These are phyloP conservation scores for Neurospora intermedia DNA, from an alignment of 495 filamentous ascomycete species.

Conservation along the genomic window DNA sequence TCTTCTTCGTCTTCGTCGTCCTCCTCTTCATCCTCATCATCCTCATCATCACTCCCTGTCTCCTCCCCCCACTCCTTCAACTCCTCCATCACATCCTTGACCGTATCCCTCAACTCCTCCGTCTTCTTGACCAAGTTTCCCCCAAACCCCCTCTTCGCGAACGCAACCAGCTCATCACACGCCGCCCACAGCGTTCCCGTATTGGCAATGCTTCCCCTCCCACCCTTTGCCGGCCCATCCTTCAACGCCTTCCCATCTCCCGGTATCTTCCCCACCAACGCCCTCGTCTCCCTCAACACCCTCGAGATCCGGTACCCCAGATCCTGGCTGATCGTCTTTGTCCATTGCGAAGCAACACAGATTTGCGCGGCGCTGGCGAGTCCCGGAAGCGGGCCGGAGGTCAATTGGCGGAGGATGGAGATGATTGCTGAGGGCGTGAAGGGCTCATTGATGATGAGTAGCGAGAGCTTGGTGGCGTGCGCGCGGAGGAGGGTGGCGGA, in stretches of 20 bases:
- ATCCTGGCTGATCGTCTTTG: constrained; percentile 47
- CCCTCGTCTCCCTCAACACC: constrained; percentile 36
- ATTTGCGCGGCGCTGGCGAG: constrained; percentile 58
- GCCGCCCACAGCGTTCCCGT: constrained; percentile 57
- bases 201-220: constrained; percentile 37
- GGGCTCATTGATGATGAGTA: constrained; percentile 72
- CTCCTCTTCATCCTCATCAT: constrained; percentile 27
- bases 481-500: constrained; percentile 59
- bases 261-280: constrained; percentile 35
- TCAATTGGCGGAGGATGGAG: constrained; percentile 54
- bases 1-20: constrained; percentile 19
- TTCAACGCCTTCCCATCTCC: constrained; percentile 38
- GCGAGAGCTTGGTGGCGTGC: constrained; percentile 75
- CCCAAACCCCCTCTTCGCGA: constrained; percentile 53
- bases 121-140: constrained; percentile 51
- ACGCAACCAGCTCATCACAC: constrained; percentile 57
- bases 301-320: constrained; percentile 33
- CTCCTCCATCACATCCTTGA: constrained; percentile 74
- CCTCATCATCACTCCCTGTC: constrained; percentile 38
- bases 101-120: constrained; percentile 55
- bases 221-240: constrained; percentile 22
- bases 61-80: constrained; percentile 78
- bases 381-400: constrained; percentile 55
- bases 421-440: constrained; percentile 68
- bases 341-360: constrained; percentile 47